Evolutionary conservation across 768 basidiomycete species (phyloP), one percentile per base, ranked within the genome.

Genomic region (Auriculariales sp.): DNA sequence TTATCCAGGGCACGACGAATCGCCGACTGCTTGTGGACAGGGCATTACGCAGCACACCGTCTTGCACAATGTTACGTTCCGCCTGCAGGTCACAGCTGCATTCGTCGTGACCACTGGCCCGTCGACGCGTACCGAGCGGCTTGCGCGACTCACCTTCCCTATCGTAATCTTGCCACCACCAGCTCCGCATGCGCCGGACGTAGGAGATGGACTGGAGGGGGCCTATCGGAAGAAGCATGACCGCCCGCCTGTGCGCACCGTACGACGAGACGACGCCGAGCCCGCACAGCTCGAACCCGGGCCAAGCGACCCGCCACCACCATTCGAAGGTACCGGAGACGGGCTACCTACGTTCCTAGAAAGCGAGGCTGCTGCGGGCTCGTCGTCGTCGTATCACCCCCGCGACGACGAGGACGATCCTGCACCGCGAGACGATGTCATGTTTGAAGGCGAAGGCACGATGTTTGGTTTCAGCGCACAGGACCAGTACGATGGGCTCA

Each of bases 181-280:
- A 14, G 85, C 88, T 0, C 81, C 81, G n/a, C 74, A 86, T 19
- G 77, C 84, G 3, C 81, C 82, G n/a, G 73, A 70, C 49, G 58
- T 53, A 28, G 75, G 76, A 48, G 64, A 86, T 19, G 55, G 56
- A 24, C 46, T 57, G 2, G 84, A 84, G 53, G 72, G 71, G 28
- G 84, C 83, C 5, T 91, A 91, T 62, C 79, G 77, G 57, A 91
- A 91, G 70, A 91, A 91, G 61, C 87, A 90, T 56, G 88, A 91
- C 57, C 73, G 75, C 2, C 88, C 88, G 5, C 88, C 88, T 2
- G 61, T 71, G 3, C 76, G 69, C 58, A 91, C 88, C 0, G 72
- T 78, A 31, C 69, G 88, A 48, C 65, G 73, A 31, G 84, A 86
- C 49, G 88, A 89, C 47, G 52, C 54, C 14, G 85, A 87, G 30